A percentile compares a stretch with the other conserved stretches of the same genome.
These are phyloP conservation scores for Hyphodiscus sp. DNA, from an alignment of 2,329 filamentous ascomycete genomes.

Conservation along the genomic window DNA sequence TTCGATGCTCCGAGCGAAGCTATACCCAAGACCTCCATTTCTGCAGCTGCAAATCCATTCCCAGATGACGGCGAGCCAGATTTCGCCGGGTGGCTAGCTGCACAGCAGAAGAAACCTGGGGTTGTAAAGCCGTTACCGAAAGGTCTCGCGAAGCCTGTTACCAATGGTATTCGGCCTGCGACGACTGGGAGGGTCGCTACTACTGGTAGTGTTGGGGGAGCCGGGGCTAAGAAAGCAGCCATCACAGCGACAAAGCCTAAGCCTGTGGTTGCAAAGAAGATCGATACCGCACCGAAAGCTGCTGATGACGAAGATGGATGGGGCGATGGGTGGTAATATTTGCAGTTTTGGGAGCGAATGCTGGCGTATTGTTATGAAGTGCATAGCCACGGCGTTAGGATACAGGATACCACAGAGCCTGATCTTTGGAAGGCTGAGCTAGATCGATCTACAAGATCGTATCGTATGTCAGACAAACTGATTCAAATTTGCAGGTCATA, in stretches of 20 bases:
- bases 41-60: constrained; percentile 45
- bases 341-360: not conserved
- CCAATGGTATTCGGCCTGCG: constrained; percentile 25
- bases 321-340: constrained; percentile 58
- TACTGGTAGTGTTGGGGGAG: constrained; percentile 27
- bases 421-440: not conserved
- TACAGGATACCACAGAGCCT: constrained; percentile 11
- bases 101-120: constrained; percentile 63
- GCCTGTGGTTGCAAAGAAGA: constrained; percentile 51
- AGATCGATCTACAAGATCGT: not conserved
- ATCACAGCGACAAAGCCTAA: constrained; percentile 35
- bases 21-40: constrained; percentile 15
- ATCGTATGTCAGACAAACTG: not conserved
- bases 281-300: constrained; percentile 60
- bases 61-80: constrained; percentile 87
- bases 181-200: constrained; percentile 33
- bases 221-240: constrained; percentile 25
- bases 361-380: not conserved
- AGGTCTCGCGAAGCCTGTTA: constrained; percentile 61
- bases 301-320: constrained; percentile 52
- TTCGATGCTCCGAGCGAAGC: constrained; percentile 28
- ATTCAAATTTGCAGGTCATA: not conserved
- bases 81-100: constrained; percentile 91
- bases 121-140: constrained; percentile 67
- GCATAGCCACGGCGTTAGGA: constrained; percentile 6